Evolutionary conservation across 2,329 filamentous ascomycete species (phyloP).

Genomic region (Pseudogymnoascus pannorum): DNA sequence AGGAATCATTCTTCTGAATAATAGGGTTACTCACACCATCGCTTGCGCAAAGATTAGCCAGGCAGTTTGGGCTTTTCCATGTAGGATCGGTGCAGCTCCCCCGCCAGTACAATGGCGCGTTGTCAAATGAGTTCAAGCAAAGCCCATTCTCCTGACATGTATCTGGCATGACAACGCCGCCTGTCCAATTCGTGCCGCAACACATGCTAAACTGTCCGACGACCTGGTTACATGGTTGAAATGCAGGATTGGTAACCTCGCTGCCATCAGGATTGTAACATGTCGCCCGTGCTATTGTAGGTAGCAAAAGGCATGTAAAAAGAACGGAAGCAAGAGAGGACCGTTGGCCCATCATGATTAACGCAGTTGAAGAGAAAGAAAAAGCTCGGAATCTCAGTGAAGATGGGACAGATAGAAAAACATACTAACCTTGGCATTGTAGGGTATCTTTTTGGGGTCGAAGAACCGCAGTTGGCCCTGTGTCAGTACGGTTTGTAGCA

Average conservation of each 20-base stretch:
- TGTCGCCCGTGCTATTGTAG: background rate
- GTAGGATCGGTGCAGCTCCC: conserved; percentile 9
- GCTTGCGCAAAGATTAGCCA: background rate
- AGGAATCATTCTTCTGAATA: too few relatives aligned
- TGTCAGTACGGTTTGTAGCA: background rate
- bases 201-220: conserved; percentile 9
- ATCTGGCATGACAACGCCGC: background rate
- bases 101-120: background rate
- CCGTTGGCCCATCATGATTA: background rate
- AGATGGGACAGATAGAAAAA: background rate
- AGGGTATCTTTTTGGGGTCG: background rate
- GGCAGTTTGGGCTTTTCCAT: conserved; percentile 9
- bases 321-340: background rate
- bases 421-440: background rate
- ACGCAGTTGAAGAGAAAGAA: background rate
- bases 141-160: conserved; percentile 8
- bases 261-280: conserved; percentile 9
- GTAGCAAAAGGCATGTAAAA: background rate
- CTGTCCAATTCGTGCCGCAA: conserved; percentile 7
- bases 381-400: background rate
- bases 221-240: conserved; percentile 10
- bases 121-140: background rate
- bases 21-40: background rate
- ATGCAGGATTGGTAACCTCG: background rate
- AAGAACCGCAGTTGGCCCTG: background rate